Evolutionary conservation across 2,329 filamentous ascomycete genomes (phyloP), one percentile per base, ranked within the genome.

Genomic region (Juglanconis oblonga): DNA sequence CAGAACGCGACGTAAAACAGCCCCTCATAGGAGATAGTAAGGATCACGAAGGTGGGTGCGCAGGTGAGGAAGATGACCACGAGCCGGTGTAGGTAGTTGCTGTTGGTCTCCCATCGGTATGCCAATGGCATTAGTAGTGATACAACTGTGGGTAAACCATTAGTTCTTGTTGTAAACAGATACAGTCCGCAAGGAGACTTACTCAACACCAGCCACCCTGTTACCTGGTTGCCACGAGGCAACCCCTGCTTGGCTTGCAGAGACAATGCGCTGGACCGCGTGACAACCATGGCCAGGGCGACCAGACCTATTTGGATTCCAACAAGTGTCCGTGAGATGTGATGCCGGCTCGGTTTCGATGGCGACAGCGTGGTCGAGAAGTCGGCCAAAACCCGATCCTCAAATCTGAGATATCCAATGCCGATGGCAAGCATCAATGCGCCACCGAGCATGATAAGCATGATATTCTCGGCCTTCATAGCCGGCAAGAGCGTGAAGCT

Each of bases 21-120:
- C 0, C 94, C 94, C 74, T 99, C 95, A 76, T 96, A 99, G 0
- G 94, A 97, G 67, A 98, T 97, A 7, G 93, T 96, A 54, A 99
- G 85, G 69, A 99, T 94, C 70, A 99, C 89, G 74, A 98, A 99
- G 1, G 90, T 89, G 0, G 95, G 95, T 0, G 94, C 90, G 71
- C 96, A 98, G 5, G 93, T 90, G 52, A 99, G 81, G 77, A 98
- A 99, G 57, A 97, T 87, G 67, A 96, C 85, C 66, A 93, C 83
- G 4, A 99, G 80, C 31, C 93, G 88, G 73, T 98, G 93, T 66
- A 98, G 84, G 73, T 98, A 97, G 75, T 97, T 88, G 66, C 81
- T 89, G 72, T 91, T 95, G 1, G 92, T 89, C 65, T 90, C 87
- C 2, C 96, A 69, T 29, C 88, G 85, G 73, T 98, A 91, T n/a